Evolutionary conservation across 2,329 filamentous ascomycete genomes (phyloP), one percentile per base, ranked within the genome.

Genomic region (Penicillium sp.): DNA sequence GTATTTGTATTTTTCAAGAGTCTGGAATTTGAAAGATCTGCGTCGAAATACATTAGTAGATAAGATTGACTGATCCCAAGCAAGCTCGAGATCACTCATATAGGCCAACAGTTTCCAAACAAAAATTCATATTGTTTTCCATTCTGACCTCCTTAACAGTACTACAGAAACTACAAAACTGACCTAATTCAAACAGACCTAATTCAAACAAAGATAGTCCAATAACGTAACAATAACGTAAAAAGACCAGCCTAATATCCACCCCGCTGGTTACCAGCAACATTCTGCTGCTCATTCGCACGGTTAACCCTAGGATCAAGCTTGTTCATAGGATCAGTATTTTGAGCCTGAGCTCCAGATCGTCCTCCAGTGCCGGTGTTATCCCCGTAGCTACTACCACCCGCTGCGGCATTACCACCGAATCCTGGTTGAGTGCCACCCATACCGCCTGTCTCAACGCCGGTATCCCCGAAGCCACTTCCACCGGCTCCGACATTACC

Each of bases 351-450:
- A 25, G 18, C 46, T 18, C 29, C 20, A 12, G 23, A 23, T 12
- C 9, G 18, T 12, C 37, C 35, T 15, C 35, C 18, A 20, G n/a
- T 12, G 22, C 18, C 37, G 9, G 5, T 12, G n/a, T n/a, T n/a
- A 22, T 2, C 37, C 1, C 37, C 37, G 2, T 51, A 48, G 48
- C 58, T 61, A 46, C 58, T 58, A 27, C 58, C 51, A 53, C 53
- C 56, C 25, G 51, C 41, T 2, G 58, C 58, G 25, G 27, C 22
- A 37, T 40, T 42, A 11, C 56, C 56, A 6, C 58, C 58, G 25
- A 58, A 60, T 1, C 22, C 18, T 8, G 22, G 47, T 26, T 47
- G 51, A 31, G 12, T 31, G 14, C 14, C 29, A 27, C 22, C 27
- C 45, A 23, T 23, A 29, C 22, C 18, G 9, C 37, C 37, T 6